A percentile compares a stretch with the other conserved stretches of the same genome.
These are phyloP conservation scores for Ilyonectria robusta DNA, from an alignment of 2,329 filamentous ascomycete genomes.

Conservation along the genomic window DNA sequence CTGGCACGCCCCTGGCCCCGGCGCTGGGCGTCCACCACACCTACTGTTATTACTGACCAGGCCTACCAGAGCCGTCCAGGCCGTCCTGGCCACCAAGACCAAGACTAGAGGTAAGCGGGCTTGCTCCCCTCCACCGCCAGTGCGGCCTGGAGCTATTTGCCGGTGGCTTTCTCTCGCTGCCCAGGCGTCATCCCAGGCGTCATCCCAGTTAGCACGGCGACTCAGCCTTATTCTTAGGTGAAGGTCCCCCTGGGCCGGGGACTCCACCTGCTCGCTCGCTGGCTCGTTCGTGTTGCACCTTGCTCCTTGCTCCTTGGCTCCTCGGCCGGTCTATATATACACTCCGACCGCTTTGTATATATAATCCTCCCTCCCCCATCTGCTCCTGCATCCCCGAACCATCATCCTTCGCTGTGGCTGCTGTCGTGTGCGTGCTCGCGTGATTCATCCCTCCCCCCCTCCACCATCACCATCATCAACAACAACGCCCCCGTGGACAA, in stretches of 20 bases:
- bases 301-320: constrained; percentile 27
- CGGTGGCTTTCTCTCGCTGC: constrained; percentile 26
- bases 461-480: neutral
- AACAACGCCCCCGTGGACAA: constrained; percentile 34
- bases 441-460: constrained; percentile 28
- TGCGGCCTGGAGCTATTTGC: constrained; percentile 13
- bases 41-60: constrained; percentile 9
- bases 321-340: constrained; percentile 40
- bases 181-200: constrained; percentile 41
- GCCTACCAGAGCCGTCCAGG: neutral
- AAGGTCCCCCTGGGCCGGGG: constrained; percentile 30
- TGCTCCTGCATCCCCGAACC: constrained; percentile 34
- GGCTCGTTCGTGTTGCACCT: constrained; percentile 37
- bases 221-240: constrained; percentile 48
- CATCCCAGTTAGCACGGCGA: constrained; percentile 42
- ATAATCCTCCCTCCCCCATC: constrained; percentile 42
- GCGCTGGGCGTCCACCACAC: constrained; percentile 45
- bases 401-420: constrained; percentile 38
- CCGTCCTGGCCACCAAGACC: constrained; percentile 2
- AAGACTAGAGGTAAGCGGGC: constrained; percentile 15
- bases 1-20: constrained; percentile 35
- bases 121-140: neutral
- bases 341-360: constrained; percentile 40
- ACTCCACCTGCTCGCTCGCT: constrained; percentile 39
- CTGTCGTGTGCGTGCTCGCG: constrained; percentile 42